Base-by-base conservation (phyloP, 225 moss, liverwort and hornwort species). In the Sphagnum contortum region DNA sequence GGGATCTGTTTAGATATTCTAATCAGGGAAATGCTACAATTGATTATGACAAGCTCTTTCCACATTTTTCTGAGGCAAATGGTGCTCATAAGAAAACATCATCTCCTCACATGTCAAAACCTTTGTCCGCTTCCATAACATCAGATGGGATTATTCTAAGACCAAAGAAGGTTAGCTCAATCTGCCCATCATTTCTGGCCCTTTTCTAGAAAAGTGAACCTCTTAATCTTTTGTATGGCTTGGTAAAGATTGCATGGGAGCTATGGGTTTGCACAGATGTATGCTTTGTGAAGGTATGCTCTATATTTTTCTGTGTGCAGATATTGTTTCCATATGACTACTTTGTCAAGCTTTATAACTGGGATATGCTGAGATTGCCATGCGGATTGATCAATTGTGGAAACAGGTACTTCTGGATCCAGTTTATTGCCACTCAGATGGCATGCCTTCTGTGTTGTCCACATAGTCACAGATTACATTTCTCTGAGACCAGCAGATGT, bases 381-480 rank as follows among this genome's bases (percentile, higher is more conserved):
- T 91, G 93, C 79, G 98, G 98, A 11, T 69, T 98, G 14, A 72
- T 98, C 9, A 98, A 98, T 74, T 98, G 98, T 5, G 98, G 98
- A 45, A 98, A 98, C 51, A 98, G 98, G 93, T 93, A 79, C 46
- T 29, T 12, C 45, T 69, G 3, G 4, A 47, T 9, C n/a, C 52
- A n/a, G 47, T 46, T 12, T 13, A 5, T 52, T 52, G 52, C 9
- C 0, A 0, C 2, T 52, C 29, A 29, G 29, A 29, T 29, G 29
- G 29, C 29, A 29, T 29, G 29, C 29, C 29, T 29, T 29, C 29
- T 29, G 29, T 29, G 29, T 29, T 29, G 29, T 29, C 29, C 29
- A 29, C 29, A 29, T 29, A 29, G 29, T 0, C 29, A 29, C 29
- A 29, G 29, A 29, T 29, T 29, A 29, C 0, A 29, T 29, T 29